Base-by-base conservation (phyloP, 2,329 filamentous ascomycete genomes). In the Ceratocystis lukuohia region DNA sequence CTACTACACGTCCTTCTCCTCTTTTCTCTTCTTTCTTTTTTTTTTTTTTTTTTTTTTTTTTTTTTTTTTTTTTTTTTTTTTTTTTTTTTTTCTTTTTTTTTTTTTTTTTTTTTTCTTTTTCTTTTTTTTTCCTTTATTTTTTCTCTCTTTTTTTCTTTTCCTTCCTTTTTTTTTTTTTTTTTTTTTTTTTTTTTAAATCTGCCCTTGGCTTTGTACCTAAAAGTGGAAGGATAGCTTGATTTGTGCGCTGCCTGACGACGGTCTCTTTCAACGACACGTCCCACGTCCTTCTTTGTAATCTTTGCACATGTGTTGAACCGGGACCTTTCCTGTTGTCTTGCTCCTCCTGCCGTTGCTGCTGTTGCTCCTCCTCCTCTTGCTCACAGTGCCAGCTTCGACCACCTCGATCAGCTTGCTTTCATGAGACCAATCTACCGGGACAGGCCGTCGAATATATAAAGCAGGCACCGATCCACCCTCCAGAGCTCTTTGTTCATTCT, bases 391-490 rank as follows among this genome's bases (percentile, higher is more conserved):
- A 30, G 53, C 28, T 17, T 63, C 25, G 44, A 30, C 46, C 44
- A 20, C 44, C 15, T 50, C 20, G 44, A 33, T 63, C 53, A 33
- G 53, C 53, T n/a, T 57, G 53, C 53, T n/a, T 57, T 45, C 59
- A 64, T 61, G 56, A 67, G 64, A 66, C 62, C 62, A 62, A 65
- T 41, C 45, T 61, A 30, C 37, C 62, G 66, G 66, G 66, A 65
- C 62, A 65, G 46, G 25, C 56, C 28, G 37, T 65, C 30, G 20
- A 61, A 46, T 67, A 67, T 67, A 67, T 67, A 67, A 67, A 65
- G 50, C 37, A 28, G 25, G 28, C 30, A 12, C n/a, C 22, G 61
- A 41, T 41, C 62, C 66, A n/a, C 28, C 45, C 53, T 50, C 30
- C 50, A 45, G 4, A 56, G 65, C 22, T 37, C 5, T 46, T 22